Evolutionary conservation across 1,284 basidiomycete species (phyloP).

Genomic region (Boletus semigastroideus): DNA sequence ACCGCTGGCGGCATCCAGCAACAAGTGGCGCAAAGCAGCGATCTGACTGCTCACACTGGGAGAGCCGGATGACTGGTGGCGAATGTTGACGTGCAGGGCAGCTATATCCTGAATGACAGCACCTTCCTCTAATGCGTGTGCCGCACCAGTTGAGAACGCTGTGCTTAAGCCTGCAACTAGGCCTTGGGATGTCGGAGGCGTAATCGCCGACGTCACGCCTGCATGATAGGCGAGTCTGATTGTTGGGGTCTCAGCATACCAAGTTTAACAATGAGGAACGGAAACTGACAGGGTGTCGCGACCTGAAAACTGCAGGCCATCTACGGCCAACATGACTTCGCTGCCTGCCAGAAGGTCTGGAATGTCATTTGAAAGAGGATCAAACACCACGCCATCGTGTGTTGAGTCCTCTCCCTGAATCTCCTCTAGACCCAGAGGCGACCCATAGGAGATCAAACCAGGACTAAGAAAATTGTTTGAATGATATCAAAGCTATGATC

Average conservation of each 20-base stretch:
- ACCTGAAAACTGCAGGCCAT: slow-evolving; percentile 71
- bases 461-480: slow-evolving; percentile 39
- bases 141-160: slow-evolving; percentile 62
- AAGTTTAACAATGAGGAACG: not conserved
- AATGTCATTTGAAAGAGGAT: slow-evolving; percentile 45
- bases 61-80: slow-evolving; percentile 36
- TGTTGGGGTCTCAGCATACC: slow-evolving; percentile 9
- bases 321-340: slow-evolving; percentile 64
- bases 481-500: not conserved
- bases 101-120: slow-evolving; percentile 71
- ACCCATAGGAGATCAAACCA: slow-evolving; percentile 60
- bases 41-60: slow-evolving; percentile 66
- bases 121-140: slow-evolving; percentile 59
- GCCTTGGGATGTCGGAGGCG: slow-evolving; percentile 54
- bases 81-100: slow-evolving; percentile 71
- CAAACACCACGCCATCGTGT: slow-evolving; percentile 59
- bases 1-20: slow-evolving; percentile 49
- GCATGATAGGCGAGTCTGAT: slow-evolving; percentile 60
- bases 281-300: slow-evolving; percentile 65
- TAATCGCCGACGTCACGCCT: slow-evolving; percentile 66
- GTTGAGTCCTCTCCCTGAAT: slow-evolving; percentile 66
- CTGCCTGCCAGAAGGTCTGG: slow-evolving; percentile 49
- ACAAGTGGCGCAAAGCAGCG: slow-evolving; percentile 60
- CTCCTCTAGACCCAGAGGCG: slow-evolving; percentile 57
- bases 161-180: slow-evolving; percentile 69